phyloP scores from a whole-genome alignment of 768 basidiomycete species.

The Boletus rufocinnamomeus region DNA sequence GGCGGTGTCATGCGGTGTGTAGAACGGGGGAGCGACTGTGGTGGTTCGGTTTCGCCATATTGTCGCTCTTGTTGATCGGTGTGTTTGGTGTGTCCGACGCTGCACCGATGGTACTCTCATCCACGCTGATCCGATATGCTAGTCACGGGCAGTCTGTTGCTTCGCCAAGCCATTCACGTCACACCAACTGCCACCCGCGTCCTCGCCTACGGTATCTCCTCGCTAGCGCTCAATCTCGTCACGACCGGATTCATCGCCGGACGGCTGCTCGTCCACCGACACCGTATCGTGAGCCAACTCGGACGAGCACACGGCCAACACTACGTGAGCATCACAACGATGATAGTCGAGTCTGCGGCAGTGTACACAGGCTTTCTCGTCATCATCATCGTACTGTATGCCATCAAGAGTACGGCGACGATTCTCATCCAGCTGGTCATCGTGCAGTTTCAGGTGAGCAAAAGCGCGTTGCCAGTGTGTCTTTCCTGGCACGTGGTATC shows the following conservation, averaged over 20 bases:
- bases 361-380: slow-evolving; percentile 44
- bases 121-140: neutral
- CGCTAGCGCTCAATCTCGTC: slow-evolving; percentile 32
- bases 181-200: slow-evolving; percentile 9
- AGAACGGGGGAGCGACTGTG: too few relatives aligned
- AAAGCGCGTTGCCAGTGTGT: neutral
- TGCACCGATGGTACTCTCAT: neutral
- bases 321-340: slow-evolving; percentile 40
- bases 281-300: slow-evolving; percentile 29
- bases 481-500: neutral
- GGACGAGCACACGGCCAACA: slow-evolving; percentile 37
- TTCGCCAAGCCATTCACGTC: slow-evolving; percentile 19
- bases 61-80: too few relatives aligned
- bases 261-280: slow-evolving; percentile 30
- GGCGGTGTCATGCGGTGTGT: too few relatives aligned
- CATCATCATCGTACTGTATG: slow-evolving; percentile 44
- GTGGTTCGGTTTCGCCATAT: too few relatives aligned
- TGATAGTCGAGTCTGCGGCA: slow-evolving; percentile 48
- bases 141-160: slow-evolving; percentile 24
- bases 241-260: slow-evolving; percentile 32
- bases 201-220: slow-evolving; percentile 28
- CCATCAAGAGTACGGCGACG: slow-evolving; percentile 40
- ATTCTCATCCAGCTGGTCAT: slow-evolving; percentile 38
- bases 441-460: slow-evolving; percentile 11
- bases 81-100: too few relatives aligned